A percentile compares a stretch with the other conserved stretches of the same genome.
Conservation (phyloP, 148 eudicot genomes). For the Heliamphora exappendiculata region DNA sequence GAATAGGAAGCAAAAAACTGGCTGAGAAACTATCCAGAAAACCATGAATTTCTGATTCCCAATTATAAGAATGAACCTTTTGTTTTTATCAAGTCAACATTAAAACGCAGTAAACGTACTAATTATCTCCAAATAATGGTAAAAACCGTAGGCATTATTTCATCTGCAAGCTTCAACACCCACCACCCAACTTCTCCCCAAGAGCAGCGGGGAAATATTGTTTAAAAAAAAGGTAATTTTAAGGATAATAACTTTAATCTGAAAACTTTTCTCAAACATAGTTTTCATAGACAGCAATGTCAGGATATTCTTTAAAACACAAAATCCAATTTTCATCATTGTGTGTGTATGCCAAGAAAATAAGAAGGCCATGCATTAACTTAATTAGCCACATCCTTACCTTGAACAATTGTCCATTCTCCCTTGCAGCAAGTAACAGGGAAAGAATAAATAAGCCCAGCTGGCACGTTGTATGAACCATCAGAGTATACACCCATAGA, state of each 20-base stretch:
- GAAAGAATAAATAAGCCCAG: constrained; percentile 91
- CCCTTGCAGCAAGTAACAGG: constrained; percentile 84
- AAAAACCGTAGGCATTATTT: neutral
- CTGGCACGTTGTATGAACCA: constrained; percentile 90
- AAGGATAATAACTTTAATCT: neutral
- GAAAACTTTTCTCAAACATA: too few relatives aligned
- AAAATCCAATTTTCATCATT: neutral
- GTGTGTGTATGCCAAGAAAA: neutral
- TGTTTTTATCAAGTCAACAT: too few relatives aligned
- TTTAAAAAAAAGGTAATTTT: neutral
- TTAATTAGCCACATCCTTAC: constrained; percentile 24
- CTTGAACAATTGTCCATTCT: constrained; percentile 90
- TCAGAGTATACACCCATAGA: constrained; percentile 99
- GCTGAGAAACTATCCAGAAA: constrained; percentile 9
- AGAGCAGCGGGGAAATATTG: neutral
- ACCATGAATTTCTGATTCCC: neutral
- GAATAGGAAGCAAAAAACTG: neutral
- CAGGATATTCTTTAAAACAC: too few relatives aligned
- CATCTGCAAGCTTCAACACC: neutral
- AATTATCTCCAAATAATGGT: neutral
- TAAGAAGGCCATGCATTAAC: neutral
- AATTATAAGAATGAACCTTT: neutral
- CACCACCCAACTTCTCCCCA: neutral
- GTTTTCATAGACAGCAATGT: neutral
- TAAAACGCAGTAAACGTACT: neutral